Conservation (phyloP, 805 yeast genomes). For the Candida dendrica region DNA sequence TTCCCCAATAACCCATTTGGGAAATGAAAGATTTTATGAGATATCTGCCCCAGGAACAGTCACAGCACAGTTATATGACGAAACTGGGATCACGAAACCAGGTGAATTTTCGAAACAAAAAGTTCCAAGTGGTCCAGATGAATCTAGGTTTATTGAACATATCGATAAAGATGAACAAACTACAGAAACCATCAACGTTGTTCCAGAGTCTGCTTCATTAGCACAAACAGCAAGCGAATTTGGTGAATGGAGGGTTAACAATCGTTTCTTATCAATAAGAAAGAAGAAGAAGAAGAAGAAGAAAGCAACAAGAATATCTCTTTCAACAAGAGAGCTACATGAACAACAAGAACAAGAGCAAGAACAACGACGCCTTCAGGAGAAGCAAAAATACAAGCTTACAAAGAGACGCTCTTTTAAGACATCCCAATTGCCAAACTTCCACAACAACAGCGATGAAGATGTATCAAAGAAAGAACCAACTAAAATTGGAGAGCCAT, state of each 20-base stretch:
- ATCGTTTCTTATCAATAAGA: not conserved
- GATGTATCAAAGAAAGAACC: no score
- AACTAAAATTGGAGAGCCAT: not conserved
- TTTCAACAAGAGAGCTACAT: slow-evolving; percentile 3
- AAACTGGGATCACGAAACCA: not conserved
- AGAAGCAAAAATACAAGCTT: not conserved
- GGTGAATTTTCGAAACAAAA: no score
- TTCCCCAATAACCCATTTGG: not conserved
- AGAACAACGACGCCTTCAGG: not conserved
- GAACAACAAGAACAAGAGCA: slow-evolving; percentile 6
- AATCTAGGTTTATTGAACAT: no score
- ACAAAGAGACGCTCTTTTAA: no score
- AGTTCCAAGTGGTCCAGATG: no score
- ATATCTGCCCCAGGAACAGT: slow-evolving; percentile 1
- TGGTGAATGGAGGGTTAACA: not conserved
- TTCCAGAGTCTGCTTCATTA: not conserved
- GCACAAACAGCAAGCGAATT: not conserved
- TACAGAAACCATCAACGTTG: no score
- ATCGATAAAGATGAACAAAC: not conserved
- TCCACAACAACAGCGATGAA: no score
- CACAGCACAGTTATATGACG: slow-evolving; percentile 2
- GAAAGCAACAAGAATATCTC: slow-evolving; percentile 11
- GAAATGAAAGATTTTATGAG: not conserved
- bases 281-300: not conserved
- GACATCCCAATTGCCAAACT: no score